Conservation (phyloP, 1,284 basidiomycete genomes). For the Ceratorhiza oryzae-sativae region DNA sequence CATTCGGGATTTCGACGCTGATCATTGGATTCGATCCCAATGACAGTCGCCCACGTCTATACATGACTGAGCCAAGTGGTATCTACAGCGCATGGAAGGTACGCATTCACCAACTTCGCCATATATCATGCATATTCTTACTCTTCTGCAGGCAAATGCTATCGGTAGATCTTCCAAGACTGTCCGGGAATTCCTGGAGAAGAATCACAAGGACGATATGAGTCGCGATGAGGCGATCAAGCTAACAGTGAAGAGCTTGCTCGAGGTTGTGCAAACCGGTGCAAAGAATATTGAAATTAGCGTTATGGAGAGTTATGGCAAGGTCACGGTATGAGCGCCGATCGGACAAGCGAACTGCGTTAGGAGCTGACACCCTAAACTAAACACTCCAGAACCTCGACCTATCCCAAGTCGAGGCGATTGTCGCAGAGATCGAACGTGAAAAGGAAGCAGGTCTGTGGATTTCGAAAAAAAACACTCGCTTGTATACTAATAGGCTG, state of each 20-base stretch:
- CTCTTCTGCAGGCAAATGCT: conserved; percentile 79
- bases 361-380: conserved; percentile 35
- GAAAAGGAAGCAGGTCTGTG: conserved; percentile 91
- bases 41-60: conserved; percentile 86
- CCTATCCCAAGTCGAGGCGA: conserved; percentile 84
- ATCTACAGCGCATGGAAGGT: conserved; percentile 99
- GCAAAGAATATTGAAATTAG: conserved; percentile 99
- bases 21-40: conserved; percentile 98
- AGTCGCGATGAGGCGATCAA: conserved; percentile 91
- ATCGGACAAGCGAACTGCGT: neutral
- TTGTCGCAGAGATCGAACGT: conserved; percentile 89
- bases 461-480: neutral
- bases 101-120: conserved; percentile 43
- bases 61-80: conserved; percentile 97
- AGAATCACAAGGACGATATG: conserved; percentile 95
- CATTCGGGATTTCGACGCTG: conserved; percentile 97
- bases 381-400: conserved; percentile 71
- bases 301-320: conserved; percentile 93
- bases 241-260: conserved; percentile 91
- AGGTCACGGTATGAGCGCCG: conserved; percentile 74
- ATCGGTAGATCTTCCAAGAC: conserved; percentile 98
- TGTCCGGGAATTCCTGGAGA: conserved; percentile 97
- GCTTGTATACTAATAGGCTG: neutral
- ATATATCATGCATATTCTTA: neutral
- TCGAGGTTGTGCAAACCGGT: conserved; percentile 99